phyloP scores from a whole-genome alignment of 305 asterid species.

The Rubia peregrina region DNA sequence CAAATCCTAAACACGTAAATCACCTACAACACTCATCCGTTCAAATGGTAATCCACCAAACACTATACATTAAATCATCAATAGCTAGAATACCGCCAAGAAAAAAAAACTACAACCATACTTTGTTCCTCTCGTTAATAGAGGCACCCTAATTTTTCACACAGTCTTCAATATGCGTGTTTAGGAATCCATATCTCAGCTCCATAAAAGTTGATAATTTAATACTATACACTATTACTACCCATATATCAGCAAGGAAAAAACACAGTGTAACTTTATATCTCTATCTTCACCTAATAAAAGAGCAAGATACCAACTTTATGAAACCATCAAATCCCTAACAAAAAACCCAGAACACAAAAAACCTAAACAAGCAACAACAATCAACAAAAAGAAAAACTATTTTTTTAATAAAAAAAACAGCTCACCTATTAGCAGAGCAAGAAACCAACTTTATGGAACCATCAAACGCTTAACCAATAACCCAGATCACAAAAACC shows the following conservation, averaged over 20 bases:
- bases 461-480: neutral
- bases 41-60: neutral
- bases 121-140: neutral
- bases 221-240: no score
- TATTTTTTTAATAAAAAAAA: no score
- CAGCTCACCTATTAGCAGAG: neutral
- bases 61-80: neutral
- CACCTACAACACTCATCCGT: neutral
- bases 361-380: neutral
- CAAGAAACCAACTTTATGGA: slow-evolving; percentile 3
- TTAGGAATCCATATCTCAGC: neutral
- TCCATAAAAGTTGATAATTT: no score
- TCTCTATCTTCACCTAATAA: neutral
- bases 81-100: neutral
- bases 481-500: neutral
- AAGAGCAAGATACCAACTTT: neutral
- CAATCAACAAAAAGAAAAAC: no score
- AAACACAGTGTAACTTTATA: neutral
- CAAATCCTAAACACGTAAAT: neutral
- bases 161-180: no score
- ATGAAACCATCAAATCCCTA: neutral
- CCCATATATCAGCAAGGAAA: neutral
- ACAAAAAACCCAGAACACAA: neutral
- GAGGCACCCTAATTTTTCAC: neutral
- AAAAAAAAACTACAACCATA: neutral